Evolutionary conservation across 495 filamentous ascomycete genomes (phyloP), one percentile per base, ranked within the genome.

Genomic region (Aspergillus olivimuriae): DNA sequence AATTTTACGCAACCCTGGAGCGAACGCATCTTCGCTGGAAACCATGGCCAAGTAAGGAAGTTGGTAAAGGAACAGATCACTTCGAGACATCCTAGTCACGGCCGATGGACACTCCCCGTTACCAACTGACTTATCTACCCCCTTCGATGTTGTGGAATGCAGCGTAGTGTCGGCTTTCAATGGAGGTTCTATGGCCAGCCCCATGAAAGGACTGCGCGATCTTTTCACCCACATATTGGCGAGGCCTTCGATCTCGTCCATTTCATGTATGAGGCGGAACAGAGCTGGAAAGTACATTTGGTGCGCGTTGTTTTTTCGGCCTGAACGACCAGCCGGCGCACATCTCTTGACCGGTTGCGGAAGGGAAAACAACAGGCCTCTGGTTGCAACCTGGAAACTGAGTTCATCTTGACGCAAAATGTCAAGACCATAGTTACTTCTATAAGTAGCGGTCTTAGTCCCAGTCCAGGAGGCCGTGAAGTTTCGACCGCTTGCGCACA

Each of bases 201-300:
- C 15, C 16, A 42, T 18, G 21, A 45, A 57, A 17, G 58, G 60
- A 35, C 62, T 49, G 4, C 71, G 48, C 18, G 58, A 39, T 22
- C 60, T 61, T 23, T 48, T 73, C 15, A 78, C 72, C 75, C 86
- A 87, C 22, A 82, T 58, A 48, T 86, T 83, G 1, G 92, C 63
- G 2, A 84, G 53, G 2, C 77, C 76, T 44, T 86, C 82, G 6
- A 90, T 69, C 50, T 95, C 89, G 46, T 97, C 87, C 47, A 75
- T 78, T 39, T 79, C 71, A 39, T 81, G 73, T 83, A 87, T 89
- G 5, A 95, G 56, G 50, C 83, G 86, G 16, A 90, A 60, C 12
- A 78, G 83, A 0, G 81, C 78, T 11, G 92, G 94, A 57, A 86
- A 96, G 47, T 86, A 89, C 83, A 99, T 92, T 57, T 84, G 86